Evolutionary conservation across 192 early-diverging fungal genomes (phyloP), one percentile per base, ranked within the genome.

Genomic region (Podila verticillata): DNA sequence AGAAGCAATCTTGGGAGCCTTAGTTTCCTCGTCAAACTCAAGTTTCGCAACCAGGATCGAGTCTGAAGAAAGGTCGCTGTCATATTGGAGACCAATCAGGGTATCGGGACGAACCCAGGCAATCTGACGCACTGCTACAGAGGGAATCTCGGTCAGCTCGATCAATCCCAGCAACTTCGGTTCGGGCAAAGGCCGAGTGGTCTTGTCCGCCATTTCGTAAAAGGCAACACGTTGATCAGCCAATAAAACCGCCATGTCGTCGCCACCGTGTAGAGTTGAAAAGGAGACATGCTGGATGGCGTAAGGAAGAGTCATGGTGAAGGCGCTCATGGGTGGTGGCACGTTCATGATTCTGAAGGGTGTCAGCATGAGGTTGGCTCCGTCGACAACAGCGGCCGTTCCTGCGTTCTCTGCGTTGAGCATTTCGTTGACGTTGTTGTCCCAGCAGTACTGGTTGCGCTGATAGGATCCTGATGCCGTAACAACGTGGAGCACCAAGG

Each of bases 301-400:
- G 10, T 61, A 61, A 7, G 82, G 70, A 10, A 90, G 61, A 8
- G 70, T 48, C 7, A 86, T 44, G 6, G 82, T 81, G 24, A 86
- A 71, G 9, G 85, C 79, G 58, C 80, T 84, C 97, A 98, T 98
- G n/a, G 98, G 98, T 34, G 98, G 98, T 39, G 98, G 98, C 29
- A 98, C 92, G 74, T 97, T 98, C 64, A 90, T 87, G 61, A 90
- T 83, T 63, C 84, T 78, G 74, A 97, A 95, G 7, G 95, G 95
- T 7, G 95, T 97, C 35, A 96, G 66, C 28, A 90, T 75, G 2
- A 91, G 35, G 13, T 75, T 75, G 39, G 79, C 87, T 72, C 70
- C 70, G 48, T 70, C 62, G 22, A 57, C 66, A 6, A 79, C 69
- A 0, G 70, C 68, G 3, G 48, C 69, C 6, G 78, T 74, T 4